Evolutionary conservation across 2,329 filamentous ascomycete species (phyloP), one percentile per base, ranked within the genome.

Genomic region (Cladosporium austrohemisphaericum): DNA sequence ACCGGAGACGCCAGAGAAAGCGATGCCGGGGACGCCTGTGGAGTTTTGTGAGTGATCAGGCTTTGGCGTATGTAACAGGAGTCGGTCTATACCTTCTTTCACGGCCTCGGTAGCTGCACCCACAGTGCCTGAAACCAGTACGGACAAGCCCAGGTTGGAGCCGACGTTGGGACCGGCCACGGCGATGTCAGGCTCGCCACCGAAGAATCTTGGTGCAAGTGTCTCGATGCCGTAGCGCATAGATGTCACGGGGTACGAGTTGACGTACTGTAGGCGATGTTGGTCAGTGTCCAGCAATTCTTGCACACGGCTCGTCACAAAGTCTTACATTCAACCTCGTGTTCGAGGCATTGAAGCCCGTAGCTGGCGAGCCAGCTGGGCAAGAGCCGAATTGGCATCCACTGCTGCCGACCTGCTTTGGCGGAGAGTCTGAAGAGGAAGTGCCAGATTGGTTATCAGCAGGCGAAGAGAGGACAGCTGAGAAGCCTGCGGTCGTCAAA

Each of bases 61-160:
- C 20, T 11, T 33, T 13, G 2, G 23, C 5, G 9, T 11, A 35
- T 14, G 11, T 11, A 6, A 20, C 16, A 4, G 9, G 7, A 11
- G 11, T 28, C 13, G 16, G 25, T 16, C 6, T 25, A 14, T 16
- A 47, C 44, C 44, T 1, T 69, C 69, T 16, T 76, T 69, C 3
- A 72, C 77, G 0, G 84, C 82, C 55, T 81, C 80, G 26, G 71
- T 74, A 6, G 83, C 80, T 0, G 80, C 80, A 43, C 83, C 83
- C n/a, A 84, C 79, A 18, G 84, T 87, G 4, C 84, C 84, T 1
- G 83, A 86, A 63, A 84, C 75, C 18, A 69, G 76, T 0, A 79
- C 75, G 1, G 70, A 62, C 11, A 81, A 57, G 28, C 73, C 84
- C 3, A 85, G 61, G 63, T 86, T 86, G 40, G 68, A 54, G n/a